Evolutionary conservation across 768 basidiomycete genomes (phyloP).

Genomic region (Pleurotus tuber-regium): DNA sequence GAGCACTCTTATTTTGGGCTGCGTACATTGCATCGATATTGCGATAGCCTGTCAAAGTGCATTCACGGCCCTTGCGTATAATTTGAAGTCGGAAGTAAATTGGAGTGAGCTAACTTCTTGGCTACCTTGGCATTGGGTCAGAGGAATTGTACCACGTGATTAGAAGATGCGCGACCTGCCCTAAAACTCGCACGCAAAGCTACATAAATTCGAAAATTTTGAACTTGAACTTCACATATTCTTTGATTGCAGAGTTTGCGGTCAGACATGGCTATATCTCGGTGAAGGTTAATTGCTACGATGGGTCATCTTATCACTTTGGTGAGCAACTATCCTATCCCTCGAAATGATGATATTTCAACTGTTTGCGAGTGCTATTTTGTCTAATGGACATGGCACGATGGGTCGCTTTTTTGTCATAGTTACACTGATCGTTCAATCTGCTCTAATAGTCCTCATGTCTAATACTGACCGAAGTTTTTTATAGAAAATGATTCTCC

Average conservation of each 20-base stretch:
- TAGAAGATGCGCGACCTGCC: not conserved
- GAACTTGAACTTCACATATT: not conserved
- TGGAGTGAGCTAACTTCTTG: not conserved
- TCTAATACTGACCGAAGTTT: no score
- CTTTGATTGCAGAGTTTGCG: no score
- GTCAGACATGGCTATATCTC: no score
- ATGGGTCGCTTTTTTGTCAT: conserved; percentile 73
- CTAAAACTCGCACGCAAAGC: not conserved
- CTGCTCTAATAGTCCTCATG: no score
- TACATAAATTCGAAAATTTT: not conserved
- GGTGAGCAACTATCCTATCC: not conserved
- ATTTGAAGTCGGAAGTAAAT: conserved; percentile 10
- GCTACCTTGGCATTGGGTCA: not conserved
- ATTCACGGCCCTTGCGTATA: no score
- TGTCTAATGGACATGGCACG: conserved; percentile 52
- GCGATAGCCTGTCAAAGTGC: no score
- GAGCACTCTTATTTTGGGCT: no score
- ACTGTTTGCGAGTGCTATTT: conserved; percentile 48
- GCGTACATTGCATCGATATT: no score
- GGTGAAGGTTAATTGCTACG: not conserved
- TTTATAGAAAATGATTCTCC: no score
- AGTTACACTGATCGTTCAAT: conserved; percentile 83
- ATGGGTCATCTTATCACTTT: not conserved
- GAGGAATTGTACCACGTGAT: not conserved
- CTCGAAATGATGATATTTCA: conserved; percentile 59